These are phyloP conservation scores for Karstenula rhodostoma DNA, from an alignment of 2,329 filamentous ascomycete species.

Conservation along the genomic window DNA sequence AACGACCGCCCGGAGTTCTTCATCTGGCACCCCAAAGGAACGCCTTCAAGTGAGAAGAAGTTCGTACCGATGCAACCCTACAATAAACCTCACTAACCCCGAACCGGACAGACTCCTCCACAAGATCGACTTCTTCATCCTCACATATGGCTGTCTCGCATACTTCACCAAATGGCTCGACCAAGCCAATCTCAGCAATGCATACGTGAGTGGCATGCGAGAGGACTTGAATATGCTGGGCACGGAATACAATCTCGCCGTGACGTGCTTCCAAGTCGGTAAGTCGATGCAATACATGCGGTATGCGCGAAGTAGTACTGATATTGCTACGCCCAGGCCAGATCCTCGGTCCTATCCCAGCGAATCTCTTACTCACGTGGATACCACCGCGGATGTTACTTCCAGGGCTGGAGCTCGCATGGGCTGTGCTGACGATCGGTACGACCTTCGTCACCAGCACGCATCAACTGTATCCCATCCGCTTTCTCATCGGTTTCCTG, in stretches of 20 bases:
- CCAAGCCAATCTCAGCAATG: not conserved
- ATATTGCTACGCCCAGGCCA: not conserved
- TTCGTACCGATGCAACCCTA: no score
- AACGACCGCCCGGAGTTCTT: no score
- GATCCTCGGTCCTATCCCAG: no score
- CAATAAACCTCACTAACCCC: no score
- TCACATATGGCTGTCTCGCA: no score
- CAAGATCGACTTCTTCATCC: no score
- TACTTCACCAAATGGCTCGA: not conserved
- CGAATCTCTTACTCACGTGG: no score
- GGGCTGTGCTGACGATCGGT: not conserved
- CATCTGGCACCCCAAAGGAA: no score
- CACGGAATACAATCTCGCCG: not conserved
- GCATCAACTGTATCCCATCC: not conserved
- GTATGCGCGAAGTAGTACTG: not conserved
- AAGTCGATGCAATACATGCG: not conserved
- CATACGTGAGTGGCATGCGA: not conserved
- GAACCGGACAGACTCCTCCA: no score
- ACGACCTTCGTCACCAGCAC: not conserved
- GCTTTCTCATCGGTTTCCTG: not conserved
- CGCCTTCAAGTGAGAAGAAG: no score
- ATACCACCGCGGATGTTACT: not conserved
- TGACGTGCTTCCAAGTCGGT: not conserved
- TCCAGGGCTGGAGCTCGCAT: not conserved
- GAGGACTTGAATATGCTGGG: not conserved